Percentiles rank a stretch among this genome's conserved stretches.
Evolutionary conservation across 495 filamentous ascomycete species (phyloP).

Genomic region (Pseudomonodictys pantanalensis): DNA sequence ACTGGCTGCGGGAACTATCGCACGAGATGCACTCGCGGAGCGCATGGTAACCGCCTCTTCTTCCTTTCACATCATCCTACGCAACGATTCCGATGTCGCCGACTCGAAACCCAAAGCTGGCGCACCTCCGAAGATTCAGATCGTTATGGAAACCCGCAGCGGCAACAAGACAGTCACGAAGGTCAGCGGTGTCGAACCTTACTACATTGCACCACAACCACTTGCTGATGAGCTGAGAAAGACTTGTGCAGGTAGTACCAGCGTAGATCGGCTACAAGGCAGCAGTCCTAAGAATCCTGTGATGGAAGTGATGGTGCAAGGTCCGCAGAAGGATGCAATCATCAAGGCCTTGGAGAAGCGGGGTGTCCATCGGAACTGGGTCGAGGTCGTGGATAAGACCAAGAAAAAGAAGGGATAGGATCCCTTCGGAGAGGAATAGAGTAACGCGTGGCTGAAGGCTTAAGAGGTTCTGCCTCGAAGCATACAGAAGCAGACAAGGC

Average conservation of each 20-base stretch:
- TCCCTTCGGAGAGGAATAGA: too few species aligned
- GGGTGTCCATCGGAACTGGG: conserved; percentile 61
- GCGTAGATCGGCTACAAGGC: conserved; percentile 60
- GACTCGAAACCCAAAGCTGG: conserved; percentile 63
- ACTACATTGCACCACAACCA: conserved; percentile 57
- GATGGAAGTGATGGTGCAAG: conserved; percentile 71
- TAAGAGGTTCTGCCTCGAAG: too few species aligned
- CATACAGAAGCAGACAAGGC: too few species aligned
- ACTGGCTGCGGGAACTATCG: conserved; percentile 57
- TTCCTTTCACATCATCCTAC: conserved; percentile 59
- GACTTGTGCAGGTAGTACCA: conserved; percentile 68
- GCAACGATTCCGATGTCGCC: conserved; percentile 48
- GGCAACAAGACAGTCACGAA: conserved; percentile 69
- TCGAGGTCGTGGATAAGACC: conserved; percentile 67
- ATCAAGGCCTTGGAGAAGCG: conserved; percentile 59
- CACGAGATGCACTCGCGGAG: conserved; percentile 62
- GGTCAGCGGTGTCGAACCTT: conserved; percentile 60
- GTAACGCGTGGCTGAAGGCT: too few species aligned
- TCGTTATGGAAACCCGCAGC: conserved; percentile 62
- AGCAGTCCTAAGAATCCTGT: conserved; percentile 59
- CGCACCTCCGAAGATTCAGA: conserved; percentile 55
- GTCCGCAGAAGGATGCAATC: conserved; percentile 61
- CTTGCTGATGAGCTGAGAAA: conserved; percentile 70
- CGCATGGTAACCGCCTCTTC: conserved; percentile 53
- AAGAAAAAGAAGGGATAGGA: conserved; percentile 57